phyloP scores from a whole-genome alignment of 768 basidiomycete genomes.

The Termitomyces titanicus region DNA sequence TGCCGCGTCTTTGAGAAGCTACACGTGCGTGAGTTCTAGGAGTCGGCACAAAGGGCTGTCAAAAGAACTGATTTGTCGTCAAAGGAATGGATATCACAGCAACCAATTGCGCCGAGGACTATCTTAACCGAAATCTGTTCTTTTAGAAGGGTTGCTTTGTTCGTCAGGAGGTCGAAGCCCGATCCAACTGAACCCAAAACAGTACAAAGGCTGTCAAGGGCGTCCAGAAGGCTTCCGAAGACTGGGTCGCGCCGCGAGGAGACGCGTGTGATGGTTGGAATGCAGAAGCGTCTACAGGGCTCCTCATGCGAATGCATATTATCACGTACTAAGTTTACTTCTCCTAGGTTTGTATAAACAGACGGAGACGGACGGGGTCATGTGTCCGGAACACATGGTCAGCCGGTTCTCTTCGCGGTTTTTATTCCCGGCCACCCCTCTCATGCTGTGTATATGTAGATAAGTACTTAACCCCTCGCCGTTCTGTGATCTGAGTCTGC shows the following conservation, averaged over 20 bases:
- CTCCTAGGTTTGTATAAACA: slow-evolving; percentile 4
- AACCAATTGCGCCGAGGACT: neutral
- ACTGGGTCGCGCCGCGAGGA: neutral
- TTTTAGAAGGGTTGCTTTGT: neutral
- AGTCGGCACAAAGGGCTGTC: neutral
- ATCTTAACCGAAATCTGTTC: neutral
- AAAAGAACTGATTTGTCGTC: neutral
- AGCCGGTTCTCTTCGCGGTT: neutral
- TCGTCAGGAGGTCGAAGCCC: neutral
- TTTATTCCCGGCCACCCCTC: neutral
- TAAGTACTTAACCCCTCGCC: no score
- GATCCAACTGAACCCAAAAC: neutral
- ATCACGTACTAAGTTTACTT: slow-evolving; percentile 11
- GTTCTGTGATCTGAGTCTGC: neutral
- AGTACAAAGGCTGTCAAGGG: neutral
- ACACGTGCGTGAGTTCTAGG: neutral
- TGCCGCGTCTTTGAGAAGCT: neutral
- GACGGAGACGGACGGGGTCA: no score
- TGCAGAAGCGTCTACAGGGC: neutral
- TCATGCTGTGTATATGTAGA: no score
- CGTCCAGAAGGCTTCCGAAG: neutral
- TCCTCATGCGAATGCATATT: slow-evolving; percentile 5
- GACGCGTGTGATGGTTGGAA: slow-evolving; percentile 2
- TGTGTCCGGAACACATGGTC: slow-evolving; percentile 9
- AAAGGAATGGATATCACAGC: neutral